A percentile compares a stretch with the other conserved stretches of the same genome.
Evolutionary conservation across 306 rosid species (phyloP).

Genomic region (Delonix regia): DNA sequence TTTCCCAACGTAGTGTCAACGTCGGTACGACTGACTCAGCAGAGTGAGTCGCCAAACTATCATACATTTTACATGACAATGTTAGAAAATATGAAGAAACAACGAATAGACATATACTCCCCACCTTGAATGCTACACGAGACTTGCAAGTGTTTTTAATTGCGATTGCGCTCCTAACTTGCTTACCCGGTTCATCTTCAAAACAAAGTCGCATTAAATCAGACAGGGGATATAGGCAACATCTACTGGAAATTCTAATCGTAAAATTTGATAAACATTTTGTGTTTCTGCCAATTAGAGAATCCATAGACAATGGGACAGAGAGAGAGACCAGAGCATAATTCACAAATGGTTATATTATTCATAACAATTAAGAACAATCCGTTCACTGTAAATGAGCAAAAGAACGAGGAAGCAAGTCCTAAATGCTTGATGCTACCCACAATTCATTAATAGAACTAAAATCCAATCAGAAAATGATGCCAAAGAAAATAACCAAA

Average conservation of each 20-base stretch:
- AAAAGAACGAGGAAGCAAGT: conserved; percentile 13
- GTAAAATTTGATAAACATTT: background rate
- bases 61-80: conserved; percentile 3
- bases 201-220: conserved; percentile 37
- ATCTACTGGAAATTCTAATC: conserved; percentile 31
- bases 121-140: conserved; percentile 94
- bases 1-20: conserved; percentile 19
- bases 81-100: conserved; percentile 1
- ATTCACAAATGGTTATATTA: conserved; percentile 2
- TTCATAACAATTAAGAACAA: conserved; percentile 12
- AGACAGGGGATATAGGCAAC: conserved; percentile 31
- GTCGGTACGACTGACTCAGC: background rate
- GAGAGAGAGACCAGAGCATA: conserved; percentile 5
- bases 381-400: conserved; percentile 24
- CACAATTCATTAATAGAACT: background rate
- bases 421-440: background rate
- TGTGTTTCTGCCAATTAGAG: conserved; percentile 24
- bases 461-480: conserved; percentile 21
- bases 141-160: conserved; percentile 90
- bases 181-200: conserved; percentile 97
- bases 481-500: conserved; percentile 4
- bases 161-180: conserved; percentile 91
- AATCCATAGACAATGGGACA: background rate
- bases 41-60: background rate
- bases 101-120: conserved; percentile 30